Evolutionary conservation across 2,329 filamentous ascomycete species (phyloP).

Genomic region (Triangularia setosa): DNA sequence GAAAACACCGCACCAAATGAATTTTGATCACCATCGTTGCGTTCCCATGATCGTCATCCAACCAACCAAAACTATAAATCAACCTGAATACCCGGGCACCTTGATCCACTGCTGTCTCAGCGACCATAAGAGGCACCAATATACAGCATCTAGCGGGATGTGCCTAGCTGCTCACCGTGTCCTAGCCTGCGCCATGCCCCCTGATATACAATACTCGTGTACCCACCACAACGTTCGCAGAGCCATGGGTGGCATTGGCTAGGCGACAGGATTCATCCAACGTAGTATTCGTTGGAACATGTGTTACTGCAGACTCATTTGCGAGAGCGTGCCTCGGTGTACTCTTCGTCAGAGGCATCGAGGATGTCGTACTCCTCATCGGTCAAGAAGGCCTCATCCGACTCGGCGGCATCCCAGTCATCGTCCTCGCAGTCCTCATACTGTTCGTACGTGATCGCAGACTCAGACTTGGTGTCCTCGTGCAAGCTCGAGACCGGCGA

Average conservation of each 20-base stretch:
- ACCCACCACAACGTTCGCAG: too few relatives aligned
- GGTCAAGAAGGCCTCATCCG: constrained; percentile 77
- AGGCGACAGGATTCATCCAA: not conserved
- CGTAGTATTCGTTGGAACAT: not conserved
- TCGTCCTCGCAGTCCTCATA: constrained; percentile 54
- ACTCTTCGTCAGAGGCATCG: constrained; percentile 90
- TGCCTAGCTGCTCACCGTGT: not conserved
- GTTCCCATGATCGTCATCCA: not conserved
- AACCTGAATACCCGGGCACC: not conserved
- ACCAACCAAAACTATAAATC: not conserved
- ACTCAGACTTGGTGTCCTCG: constrained; percentile 48
- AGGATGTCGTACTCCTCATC: constrained; percentile 98
- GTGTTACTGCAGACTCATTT: constrained; percentile 30
- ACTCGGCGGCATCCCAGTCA: constrained; percentile 58
- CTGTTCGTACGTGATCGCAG: constrained; percentile 40
- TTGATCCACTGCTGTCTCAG: not conserved
- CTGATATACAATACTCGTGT: too few relatives aligned
- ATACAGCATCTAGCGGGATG: not conserved
- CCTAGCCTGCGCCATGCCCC: not conserved
- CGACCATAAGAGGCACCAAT: too few relatives aligned
- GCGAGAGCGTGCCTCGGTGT: constrained; percentile 51
- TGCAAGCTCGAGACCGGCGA: constrained; percentile 80
- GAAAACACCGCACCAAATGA: too few relatives aligned
- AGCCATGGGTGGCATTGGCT: not conserved
- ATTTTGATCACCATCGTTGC: too few relatives aligned